phyloP scores from a whole-genome alignment of 2,329 filamentous ascomycete genomes.

The Aspergillus sp. region DNA sequence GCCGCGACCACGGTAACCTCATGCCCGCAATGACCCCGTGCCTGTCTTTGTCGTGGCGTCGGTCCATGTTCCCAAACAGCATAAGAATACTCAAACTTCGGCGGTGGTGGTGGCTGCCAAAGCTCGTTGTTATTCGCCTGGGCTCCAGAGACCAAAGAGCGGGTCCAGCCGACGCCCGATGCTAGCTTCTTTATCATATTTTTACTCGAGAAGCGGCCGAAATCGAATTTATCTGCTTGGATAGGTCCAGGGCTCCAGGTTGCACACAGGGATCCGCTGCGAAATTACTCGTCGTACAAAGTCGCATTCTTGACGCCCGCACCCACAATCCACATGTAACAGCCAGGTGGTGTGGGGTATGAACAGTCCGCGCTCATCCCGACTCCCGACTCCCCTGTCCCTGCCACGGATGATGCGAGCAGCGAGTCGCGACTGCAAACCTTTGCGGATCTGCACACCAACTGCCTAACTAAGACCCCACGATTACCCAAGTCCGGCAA shows the following conservation, averaged over 20 bases:
- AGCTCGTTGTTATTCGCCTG: neutral
- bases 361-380: neutral
- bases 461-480: conserved; percentile 16
- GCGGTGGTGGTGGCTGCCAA: no score
- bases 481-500: conserved; percentile 17
- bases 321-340: neutral
- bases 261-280: neutral
- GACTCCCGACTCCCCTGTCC: neutral
- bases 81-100: neutral
- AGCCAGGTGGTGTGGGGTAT: neutral
- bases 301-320: neutral
- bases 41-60: neutral
- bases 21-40: neutral
- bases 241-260: neutral
- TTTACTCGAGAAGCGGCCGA: neutral
- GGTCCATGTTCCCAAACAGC: neutral
- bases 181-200: neutral
- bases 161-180: conserved; percentile 2
- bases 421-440: no score
- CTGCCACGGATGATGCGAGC: neutral
- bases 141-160: neutral
- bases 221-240: neutral
- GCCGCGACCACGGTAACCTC: neutral
- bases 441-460: neutral
- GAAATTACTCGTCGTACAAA: neutral